Evolutionary conservation across 2,329 filamentous ascomycete species (phyloP).

Genomic region (Venturia oleaginea): DNA sequence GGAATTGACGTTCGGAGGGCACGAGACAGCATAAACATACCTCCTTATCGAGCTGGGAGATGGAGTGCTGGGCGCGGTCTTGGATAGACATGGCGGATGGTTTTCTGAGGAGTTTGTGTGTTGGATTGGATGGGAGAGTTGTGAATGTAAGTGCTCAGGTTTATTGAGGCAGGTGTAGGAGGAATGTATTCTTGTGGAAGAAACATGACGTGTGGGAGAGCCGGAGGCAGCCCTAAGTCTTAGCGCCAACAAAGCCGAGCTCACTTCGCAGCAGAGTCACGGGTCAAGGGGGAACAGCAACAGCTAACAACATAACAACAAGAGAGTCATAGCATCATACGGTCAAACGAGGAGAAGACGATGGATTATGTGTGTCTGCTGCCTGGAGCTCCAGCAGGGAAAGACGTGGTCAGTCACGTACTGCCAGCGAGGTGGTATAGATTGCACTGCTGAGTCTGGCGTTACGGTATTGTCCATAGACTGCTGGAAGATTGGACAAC

Average conservation of each 20-base stretch:
- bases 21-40: constrained; percentile 40
- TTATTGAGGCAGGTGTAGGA: not conserved
- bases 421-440: not conserved
- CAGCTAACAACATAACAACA: too few species aligned
- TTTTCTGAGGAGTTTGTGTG: not conserved
- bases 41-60: constrained; percentile 75
- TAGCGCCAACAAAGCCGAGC: too few species aligned
- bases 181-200: not conserved
- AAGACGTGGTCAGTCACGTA: not conserved
- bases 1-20: constrained; percentile 7
- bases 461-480: too few species aligned
- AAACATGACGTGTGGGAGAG: not conserved
- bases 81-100: constrained; percentile 59
- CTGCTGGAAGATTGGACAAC: too few species aligned
- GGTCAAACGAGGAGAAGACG: not conserved
- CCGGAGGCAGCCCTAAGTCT: not conserved
- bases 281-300: too few species aligned
- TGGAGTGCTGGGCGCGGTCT: constrained; percentile 66
- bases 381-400: not conserved
- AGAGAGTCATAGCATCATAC: too few species aligned
- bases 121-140: not conserved
- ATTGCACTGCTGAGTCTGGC: too few species aligned
- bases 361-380: not conserved
- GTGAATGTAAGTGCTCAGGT: not conserved
- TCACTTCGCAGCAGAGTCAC: too few species aligned